phyloP scores from a whole-genome alignment of 2,329 filamentous ascomycete genomes.

The Paramyrothecium sp. region DNA sequence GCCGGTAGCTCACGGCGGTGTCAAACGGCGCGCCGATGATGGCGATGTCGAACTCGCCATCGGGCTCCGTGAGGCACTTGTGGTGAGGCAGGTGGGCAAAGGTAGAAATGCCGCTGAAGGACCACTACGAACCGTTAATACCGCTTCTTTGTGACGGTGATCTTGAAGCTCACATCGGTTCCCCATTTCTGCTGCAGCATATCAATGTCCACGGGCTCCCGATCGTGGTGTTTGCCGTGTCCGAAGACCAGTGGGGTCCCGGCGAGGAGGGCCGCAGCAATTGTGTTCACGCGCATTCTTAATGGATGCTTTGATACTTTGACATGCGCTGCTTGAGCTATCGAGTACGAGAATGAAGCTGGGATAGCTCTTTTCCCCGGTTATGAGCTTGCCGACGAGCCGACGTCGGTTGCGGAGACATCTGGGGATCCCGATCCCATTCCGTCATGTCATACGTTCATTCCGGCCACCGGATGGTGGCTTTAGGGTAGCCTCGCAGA shows the following conservation, averaged over 20 bases:
- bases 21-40: conserved; percentile 69
- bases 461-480: too few species aligned
- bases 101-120: conserved; percentile 66
- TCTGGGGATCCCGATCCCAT: too few species aligned
- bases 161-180: not conserved
- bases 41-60: conserved; percentile 61
- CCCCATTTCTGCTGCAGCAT: conserved; percentile 1
- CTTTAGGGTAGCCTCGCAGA: not conserved
- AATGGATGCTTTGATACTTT: not conserved
- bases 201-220: not conserved
- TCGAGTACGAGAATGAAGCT: not conserved
- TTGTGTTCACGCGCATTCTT: not conserved
- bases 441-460: too few species aligned
- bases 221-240: not conserved
- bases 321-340: not conserved
- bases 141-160: not conserved
- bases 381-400: too few species aligned
- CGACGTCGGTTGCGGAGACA: too few species aligned
- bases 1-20: conserved; percentile 50
- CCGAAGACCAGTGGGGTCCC: not conserved
- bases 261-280: not conserved
- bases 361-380: too few species aligned
- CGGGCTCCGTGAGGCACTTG: conserved; percentile 62
- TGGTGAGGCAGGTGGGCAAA: conserved; percentile 67
- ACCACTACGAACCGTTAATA: conserved; percentile 7